Conservation (phyloP, 2,329 filamentous ascomycete genomes). For the Huntiella bhutanensis region DNA sequence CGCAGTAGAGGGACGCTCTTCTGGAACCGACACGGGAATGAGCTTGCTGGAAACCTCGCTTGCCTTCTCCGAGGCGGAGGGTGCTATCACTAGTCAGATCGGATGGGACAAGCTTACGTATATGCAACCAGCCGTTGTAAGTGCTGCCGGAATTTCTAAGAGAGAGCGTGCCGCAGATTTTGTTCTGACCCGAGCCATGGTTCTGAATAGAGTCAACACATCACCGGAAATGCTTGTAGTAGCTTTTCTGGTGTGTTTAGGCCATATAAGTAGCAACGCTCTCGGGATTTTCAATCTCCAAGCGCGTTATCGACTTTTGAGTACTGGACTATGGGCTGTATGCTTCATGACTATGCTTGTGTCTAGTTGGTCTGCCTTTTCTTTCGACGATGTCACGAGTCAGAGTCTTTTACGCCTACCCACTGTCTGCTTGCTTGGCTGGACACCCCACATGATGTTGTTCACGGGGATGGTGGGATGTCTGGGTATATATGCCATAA, state of each 20-base stretch:
- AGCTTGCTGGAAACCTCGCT: slow-evolving; percentile 91
- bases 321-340: slow-evolving; percentile 74
- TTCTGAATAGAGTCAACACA: slow-evolving; percentile 68
- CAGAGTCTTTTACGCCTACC: slow-evolving; percentile 69
- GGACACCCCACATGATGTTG: slow-evolving; percentile 84
- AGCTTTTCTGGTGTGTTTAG: slow-evolving; percentile 72
- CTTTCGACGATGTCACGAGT: slow-evolving; percentile 36
- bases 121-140: slow-evolving; percentile 12
- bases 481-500: slow-evolving; percentile 55
- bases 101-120: slow-evolving; percentile 37
- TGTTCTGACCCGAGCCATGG: slow-evolving; percentile 38
- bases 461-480: slow-evolving; percentile 62
- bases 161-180: neutral
- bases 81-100: slow-evolving; percentile 63
- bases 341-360: slow-evolving; percentile 77
- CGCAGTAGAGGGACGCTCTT: slow-evolving; percentile 64
- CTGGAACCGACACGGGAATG: slow-evolving; percentile 81
- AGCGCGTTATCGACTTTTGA: slow-evolving; percentile 60
- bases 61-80: slow-evolving; percentile 88
- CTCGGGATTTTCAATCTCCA: slow-evolving; percentile 68
- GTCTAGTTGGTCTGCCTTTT: slow-evolving; percentile 50
- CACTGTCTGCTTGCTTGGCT: slow-evolving; percentile 85
- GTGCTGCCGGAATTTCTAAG: slow-evolving; percentile 13
- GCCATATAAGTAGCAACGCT: slow-evolving; percentile 68
- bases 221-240: slow-evolving; percentile 77